Conservation (phyloP, 306 rosid species). For the Cicer arietinum region DNA sequence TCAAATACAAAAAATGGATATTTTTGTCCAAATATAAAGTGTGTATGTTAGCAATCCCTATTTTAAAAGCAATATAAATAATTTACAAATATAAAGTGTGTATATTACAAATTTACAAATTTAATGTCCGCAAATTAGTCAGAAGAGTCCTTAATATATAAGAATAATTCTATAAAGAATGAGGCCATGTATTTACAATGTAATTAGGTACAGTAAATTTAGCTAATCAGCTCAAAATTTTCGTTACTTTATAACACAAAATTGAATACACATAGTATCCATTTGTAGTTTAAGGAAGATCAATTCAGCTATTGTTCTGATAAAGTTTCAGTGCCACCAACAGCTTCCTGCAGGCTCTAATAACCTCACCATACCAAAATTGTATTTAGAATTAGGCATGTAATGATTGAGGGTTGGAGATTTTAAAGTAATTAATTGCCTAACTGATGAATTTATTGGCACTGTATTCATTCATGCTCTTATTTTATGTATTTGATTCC, state of each 20-base stretch:
- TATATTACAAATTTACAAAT: too few relatives aligned
- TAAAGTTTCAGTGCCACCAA: slow-evolving; percentile 4
- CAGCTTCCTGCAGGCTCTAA: slow-evolving; percentile 5
- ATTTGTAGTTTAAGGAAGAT: neutral
- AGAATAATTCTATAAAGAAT: neutral
- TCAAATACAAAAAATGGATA: too few relatives aligned
- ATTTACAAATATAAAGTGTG: too few relatives aligned
- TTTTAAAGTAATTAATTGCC: neutral
- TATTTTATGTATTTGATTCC: slow-evolving; percentile 25
- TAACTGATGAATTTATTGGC: neutral
- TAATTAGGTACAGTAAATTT: neutral
- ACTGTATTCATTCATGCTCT: neutral
- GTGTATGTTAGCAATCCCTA: too few relatives aligned
- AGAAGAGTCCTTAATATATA: neutral
- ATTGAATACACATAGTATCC: slow-evolving; percentile 9
- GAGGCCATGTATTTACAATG: slow-evolving; percentile 30
- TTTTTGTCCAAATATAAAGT: too few relatives aligned
- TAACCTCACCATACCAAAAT: slow-evolving; percentile 17
- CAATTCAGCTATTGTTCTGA: slow-evolving; percentile 3
- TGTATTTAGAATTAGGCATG: slow-evolving; percentile 8
- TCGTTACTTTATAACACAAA: neutral
- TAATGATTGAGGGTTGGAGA: neutral
- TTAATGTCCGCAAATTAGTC: neutral
- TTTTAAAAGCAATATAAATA: too few relatives aligned
- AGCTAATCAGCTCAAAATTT: neutral